Evolutionary conservation across 2,329 filamentous ascomycete species (phyloP).

Genomic region (Elsinoe necatrix): DNA sequence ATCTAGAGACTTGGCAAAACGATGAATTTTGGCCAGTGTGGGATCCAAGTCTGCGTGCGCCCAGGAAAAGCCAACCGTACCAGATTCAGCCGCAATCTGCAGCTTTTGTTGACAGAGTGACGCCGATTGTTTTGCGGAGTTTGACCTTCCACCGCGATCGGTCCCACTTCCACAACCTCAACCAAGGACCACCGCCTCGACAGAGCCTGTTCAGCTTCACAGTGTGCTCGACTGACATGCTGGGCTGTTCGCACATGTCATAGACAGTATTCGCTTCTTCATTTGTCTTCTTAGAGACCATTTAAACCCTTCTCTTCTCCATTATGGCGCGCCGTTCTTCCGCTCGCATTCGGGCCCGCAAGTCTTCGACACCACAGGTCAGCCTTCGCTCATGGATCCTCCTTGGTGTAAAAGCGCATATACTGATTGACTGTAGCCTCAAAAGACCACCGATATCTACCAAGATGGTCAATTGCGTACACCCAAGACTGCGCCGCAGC

Average conservation of each 20-base stretch:
- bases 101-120: slow-evolving; percentile 8
- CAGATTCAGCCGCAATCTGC: not conserved
- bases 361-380: slow-evolving; percentile 24
- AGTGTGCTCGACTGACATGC: not conserved
- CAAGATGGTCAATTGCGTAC: slow-evolving; percentile 26
- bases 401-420: no score
- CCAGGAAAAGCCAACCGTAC: not conserved
- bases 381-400: not conserved
- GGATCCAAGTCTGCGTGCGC: not conserved
- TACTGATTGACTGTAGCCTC: not conserved
- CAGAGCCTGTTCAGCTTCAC: not conserved
- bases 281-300: not conserved
- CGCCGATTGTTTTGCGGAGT: slow-evolving; percentile 10
- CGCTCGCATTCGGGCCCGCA: slow-evolving; percentile 26
- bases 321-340: slow-evolving; percentile 30
- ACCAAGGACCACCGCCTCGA: not conserved
- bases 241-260: not conserved
- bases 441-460: slow-evolving; percentile 29
- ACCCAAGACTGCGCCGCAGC: slow-evolving; percentile 30
- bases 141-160: slow-evolving; percentile 6
- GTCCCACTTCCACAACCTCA: slow-evolving; percentile 12
- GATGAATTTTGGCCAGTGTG: slow-evolving; percentile 5
- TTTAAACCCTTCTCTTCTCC: not conserved
- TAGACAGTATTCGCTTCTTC: slow-evolving; percentile 8
- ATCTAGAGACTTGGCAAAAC: slow-evolving; percentile 2